These are phyloP conservation scores for Harringtonia aguacate DNA, from an alignment of 2,329 filamentous ascomycete genomes.

Conservation along the genomic window DNA sequence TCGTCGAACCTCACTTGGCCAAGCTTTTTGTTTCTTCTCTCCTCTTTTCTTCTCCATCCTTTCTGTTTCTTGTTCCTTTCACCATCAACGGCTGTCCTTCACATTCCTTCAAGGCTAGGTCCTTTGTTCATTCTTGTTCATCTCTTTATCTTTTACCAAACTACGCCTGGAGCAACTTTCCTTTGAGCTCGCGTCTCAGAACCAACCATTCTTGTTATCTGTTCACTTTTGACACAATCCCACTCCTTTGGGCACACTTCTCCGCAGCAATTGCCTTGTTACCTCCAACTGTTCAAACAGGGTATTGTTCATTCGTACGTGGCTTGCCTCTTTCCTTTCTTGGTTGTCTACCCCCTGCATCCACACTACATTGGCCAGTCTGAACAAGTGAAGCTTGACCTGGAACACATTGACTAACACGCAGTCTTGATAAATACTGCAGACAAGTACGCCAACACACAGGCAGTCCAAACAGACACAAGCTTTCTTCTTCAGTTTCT, in stretches of 20 bases:
- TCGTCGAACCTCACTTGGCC: slow-evolving; percentile 1
- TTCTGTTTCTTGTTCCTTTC: slow-evolving; percentile 1
- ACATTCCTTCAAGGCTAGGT: slow-evolving; percentile 27
- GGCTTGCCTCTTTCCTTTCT: no score
- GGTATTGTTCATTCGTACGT: no score
- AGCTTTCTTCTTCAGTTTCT: background rate
- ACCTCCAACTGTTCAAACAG: no score
- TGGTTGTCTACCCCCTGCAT: no score
- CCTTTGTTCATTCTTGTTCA: slow-evolving; percentile 18
- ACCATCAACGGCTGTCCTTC: slow-evolving; percentile 6
- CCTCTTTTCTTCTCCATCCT: slow-evolving; percentile 3
- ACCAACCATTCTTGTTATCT: background rate
- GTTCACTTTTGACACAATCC: background rate
- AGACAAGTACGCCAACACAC: slow-evolving; percentile 1
- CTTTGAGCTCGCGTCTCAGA: slow-evolving; percentile 15
- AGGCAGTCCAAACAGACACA: background rate
- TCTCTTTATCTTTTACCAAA: slow-evolving; percentile 5
- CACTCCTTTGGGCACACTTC: background rate
- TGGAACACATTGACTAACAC: slow-evolving; percentile 1
- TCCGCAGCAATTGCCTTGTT: no score
- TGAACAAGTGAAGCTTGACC: background rate
- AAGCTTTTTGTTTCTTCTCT: slow-evolving; percentile 1
- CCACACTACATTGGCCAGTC: background rate
- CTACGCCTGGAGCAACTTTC: slow-evolving; percentile 31
- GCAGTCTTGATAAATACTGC: background rate